Evolutionary conservation across 179 eudicot species (phyloP), one percentile per base, ranked within the genome.

Genomic region (Carnegiea gigantea): DNA sequence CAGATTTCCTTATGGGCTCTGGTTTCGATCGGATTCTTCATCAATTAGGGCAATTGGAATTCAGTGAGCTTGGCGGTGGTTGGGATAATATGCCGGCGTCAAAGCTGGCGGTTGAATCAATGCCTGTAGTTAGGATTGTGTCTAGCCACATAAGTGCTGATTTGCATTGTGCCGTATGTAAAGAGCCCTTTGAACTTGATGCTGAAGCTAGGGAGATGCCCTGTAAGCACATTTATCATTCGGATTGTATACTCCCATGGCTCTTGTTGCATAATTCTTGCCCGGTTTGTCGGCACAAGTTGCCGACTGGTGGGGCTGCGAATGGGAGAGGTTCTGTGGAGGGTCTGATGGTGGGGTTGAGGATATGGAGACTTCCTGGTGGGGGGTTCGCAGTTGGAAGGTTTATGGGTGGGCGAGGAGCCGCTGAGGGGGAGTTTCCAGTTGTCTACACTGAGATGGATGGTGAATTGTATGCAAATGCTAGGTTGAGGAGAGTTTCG

Each of bases 401-500:
- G 81, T 87, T 88, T 77, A 33, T 68, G 9, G 89, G 90, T 6
- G 87, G 84, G 7, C 79, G 91, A 70, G 89, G 83, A 1, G 84
- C 87, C n/a, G 90, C 87, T 49, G 82, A 91, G 86, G 90, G 23
- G 8, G 93, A 88, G 82, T 85, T 90, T 44, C 94, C 98, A 0
- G 93, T 89, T 72, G 97, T 93, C 5, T 95, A 86, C 80, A 92
- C 98, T 0, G 98, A 95, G 84, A 88, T 91, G 97, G 98, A 95
- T 81, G 98, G 93, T 2, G 87, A 91, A 12, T 86, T 91, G 49
- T 79, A 80, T 68, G 43, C 44, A 0, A 48, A 44, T 53, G 84
- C 68, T 68, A 82, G 76, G 9, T 68, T 81, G 20, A 84, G 88
- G 79, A 75, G 91, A 78, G 65, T 88, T 57, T 68, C 87, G 11